Evolutionary conservation across 169 alveolate species (phyloP).

Genomic region (Fabrea salina): DNA sequence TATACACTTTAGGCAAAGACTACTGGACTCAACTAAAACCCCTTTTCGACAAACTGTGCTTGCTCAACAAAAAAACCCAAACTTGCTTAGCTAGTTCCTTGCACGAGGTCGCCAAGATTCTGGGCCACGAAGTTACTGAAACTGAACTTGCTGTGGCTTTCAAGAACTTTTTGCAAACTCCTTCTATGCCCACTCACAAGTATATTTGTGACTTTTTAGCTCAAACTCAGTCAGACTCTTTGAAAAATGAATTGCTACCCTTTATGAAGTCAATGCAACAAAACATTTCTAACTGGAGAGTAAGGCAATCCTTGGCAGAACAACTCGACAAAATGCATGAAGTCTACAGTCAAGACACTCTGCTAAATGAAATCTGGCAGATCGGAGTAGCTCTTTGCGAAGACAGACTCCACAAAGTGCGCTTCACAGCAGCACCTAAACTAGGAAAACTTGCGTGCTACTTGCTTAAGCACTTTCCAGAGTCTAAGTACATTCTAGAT

Average conservation of each 20-base stretch:
- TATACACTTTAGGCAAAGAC: slow-evolving; percentile 50
- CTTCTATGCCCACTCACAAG: background rate
- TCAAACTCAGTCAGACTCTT: background rate
- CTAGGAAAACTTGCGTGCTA: background rate
- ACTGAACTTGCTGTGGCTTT: slow-evolving; percentile 51
- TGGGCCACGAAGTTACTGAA: slow-evolving; percentile 66
- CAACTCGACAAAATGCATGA: background rate
- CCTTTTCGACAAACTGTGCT: slow-evolving; percentile 50
- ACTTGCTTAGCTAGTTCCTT: slow-evolving; percentile 58
- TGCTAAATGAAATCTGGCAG: background rate
- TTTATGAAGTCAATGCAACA: background rate
- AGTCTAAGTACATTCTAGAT: too few species aligned
- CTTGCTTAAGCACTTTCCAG: background rate
- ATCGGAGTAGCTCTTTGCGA: background rate
- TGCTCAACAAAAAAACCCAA: slow-evolving; percentile 60
- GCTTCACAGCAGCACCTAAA: background rate
- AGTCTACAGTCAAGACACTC: background rate
- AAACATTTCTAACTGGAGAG: background rate
- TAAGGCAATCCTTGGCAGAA: background rate
- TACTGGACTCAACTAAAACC: slow-evolving; percentile 55
- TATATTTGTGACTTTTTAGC: background rate
- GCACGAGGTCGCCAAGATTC: slow-evolving; percentile 63
- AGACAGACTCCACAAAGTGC: background rate
- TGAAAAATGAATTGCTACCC: background rate
- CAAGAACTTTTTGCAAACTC: slow-evolving; percentile 47